Evolutionary conservation across 768 basidiomycete genomes (phyloP), one percentile per base, ranked within the genome.

Genomic region (Pisolithus marmoratus): DNA sequence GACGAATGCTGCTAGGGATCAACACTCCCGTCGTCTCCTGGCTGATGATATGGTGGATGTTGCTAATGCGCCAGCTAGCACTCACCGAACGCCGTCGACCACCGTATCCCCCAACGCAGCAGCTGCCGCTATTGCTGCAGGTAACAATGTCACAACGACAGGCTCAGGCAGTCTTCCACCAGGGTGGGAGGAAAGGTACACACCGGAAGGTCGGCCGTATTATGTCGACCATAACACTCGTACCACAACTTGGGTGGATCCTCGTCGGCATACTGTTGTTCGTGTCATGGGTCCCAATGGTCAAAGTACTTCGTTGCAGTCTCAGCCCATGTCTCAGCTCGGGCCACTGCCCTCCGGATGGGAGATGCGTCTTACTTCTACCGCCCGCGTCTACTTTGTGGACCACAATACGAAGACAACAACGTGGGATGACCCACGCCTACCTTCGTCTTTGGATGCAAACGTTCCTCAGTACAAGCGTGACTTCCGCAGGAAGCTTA

Each of bases 331-430:
- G 51, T 90, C 91, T 11, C 95, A 97, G 65, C 86, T 99, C 22
- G 96, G 96, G 3, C 96, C 96, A 26, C 71, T 99, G 20, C 96
- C 96, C 4, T 94, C 90, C 38, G 96, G 96, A 50, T 99, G 96
- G 96, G 96, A 99, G 71, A 99, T 99, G 96, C 91, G 96, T 43
- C 87, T 99, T 48, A 99, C 96, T 6, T 87, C 90, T 4, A 98
- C 96, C 1, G 95, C 96, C 2, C 86, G 96, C 45, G 96, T 99
- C 7, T 99, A 99, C 76, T 99, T 99, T 65, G 96, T 99, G 49
- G 96, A 99, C 69, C 96, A 99, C 75, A 98, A 98, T 73, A 98
- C 96, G 50, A 97, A 98, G 82, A 99, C 96, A 29, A 99, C 96
- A 27, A 99, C 96, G 1, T 99, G 96, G 96, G 96, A 99, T 68